phyloP scores from a whole-genome alignment of 2,329 filamentous ascomycete genomes.

The Venturia carpophila region DNA sequence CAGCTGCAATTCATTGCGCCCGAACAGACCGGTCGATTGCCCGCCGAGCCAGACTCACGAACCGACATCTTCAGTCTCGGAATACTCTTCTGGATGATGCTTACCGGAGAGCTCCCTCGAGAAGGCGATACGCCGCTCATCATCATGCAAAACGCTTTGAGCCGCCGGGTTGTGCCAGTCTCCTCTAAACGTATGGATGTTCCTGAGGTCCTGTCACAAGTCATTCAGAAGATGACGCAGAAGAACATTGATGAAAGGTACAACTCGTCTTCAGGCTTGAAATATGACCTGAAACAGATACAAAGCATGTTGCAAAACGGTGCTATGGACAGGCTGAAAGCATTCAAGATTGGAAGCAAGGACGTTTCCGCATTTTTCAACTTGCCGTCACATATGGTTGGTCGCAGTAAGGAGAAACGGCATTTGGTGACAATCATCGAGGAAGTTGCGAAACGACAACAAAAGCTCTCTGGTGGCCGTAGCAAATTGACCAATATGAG shows the following conservation, averaged over 20 bases:
- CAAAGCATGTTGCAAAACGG: constrained; percentile 68
- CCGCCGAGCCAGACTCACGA: constrained; percentile 80
- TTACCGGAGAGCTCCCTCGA: constrained; percentile 73
- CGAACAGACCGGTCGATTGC: constrained; percentile 88
- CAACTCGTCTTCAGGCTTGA: constrained; percentile 78
- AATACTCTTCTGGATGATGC: constrained; percentile 77
- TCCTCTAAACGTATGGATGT: constrained; percentile 73
- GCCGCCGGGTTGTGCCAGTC: constrained; percentile 67
- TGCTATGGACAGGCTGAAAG: constrained; percentile 59
- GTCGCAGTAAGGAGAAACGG: constrained; percentile 63
- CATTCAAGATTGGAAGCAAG: constrained; percentile 70
- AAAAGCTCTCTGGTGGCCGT: constrained; percentile 23
- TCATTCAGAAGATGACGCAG: constrained; percentile 87
- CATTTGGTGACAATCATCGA: constrained; percentile 66
- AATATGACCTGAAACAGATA: constrained; percentile 68
- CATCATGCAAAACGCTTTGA: constrained; percentile 82
- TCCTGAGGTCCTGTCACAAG: constrained; percentile 70
- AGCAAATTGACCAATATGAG: constrained; percentile 44
- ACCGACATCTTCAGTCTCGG: constrained; percentile 93
- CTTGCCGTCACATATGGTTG: constrained; percentile 73
- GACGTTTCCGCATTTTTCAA: constrained; percentile 92
- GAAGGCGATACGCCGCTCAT: constrained; percentile 74
- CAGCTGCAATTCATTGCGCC: constrained; percentile 84
- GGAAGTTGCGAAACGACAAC: constrained; percentile 61
- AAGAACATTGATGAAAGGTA: constrained; percentile 84